Evolutionary conservation across 2,329 filamentous ascomycete species (phyloP).

Genomic region (Aspergillus udagawae): DNA sequence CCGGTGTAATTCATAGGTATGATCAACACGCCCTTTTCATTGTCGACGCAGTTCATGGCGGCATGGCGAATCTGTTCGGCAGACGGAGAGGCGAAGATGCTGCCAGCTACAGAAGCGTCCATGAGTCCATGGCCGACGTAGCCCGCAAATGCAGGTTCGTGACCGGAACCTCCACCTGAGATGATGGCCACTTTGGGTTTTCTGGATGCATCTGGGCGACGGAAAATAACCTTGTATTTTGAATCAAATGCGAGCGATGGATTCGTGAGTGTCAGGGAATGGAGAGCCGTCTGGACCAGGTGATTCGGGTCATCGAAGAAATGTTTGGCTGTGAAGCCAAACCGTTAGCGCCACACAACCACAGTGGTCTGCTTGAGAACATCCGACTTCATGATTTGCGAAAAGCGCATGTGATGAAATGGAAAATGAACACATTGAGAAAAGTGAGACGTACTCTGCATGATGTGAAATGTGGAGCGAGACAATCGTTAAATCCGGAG

Average conservation of each 20-base stretch:
- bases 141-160: conserved; percentile 82
- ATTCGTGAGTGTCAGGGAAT: conserved; percentile 75
- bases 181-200: conserved; percentile 70
- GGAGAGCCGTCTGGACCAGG: conserved; percentile 72
- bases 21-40: conserved; percentile 72
- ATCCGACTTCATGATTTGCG: conserved; percentile 5
- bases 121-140: conserved; percentile 82
- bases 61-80: conserved; percentile 78
- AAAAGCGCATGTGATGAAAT: conserved; percentile 6
- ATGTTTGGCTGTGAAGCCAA: conserved; percentile 59
- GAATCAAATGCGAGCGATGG: conserved; percentile 75
- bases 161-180: conserved; percentile 83
- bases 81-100: conserved; percentile 77
- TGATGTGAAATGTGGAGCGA: conserved; percentile 18
- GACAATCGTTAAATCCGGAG: conserved; percentile 6
- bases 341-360: conserved; percentile 13
- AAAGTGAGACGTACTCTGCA: conserved; percentile 32
- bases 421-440: neutral
- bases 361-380: conserved; percentile 2
- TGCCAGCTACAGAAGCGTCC: conserved; percentile 77
- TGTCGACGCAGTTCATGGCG: conserved; percentile 68
- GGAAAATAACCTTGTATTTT: conserved; percentile 80
- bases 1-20: conserved; percentile 95
- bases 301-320: conserved; percentile 81
- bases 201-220: conserved; percentile 53